Conservation (phyloP, 2,329 filamentous ascomycete genomes). For the Fusarium armeniacum region DNA sequence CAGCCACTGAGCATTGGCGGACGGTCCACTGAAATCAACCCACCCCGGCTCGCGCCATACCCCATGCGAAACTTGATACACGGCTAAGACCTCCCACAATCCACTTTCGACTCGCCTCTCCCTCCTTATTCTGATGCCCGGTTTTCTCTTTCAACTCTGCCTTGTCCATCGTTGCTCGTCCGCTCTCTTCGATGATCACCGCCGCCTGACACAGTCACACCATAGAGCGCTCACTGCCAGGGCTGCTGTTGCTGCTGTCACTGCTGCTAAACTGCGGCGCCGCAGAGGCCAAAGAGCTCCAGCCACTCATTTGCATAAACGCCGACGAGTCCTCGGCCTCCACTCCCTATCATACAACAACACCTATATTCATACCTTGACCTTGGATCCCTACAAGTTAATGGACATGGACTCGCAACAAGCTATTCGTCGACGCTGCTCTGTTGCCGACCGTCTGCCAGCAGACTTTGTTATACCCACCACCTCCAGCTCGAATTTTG, state of each 20-base stretch:
- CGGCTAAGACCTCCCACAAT: constrained; percentile 38
- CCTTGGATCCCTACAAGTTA: constrained; percentile 42
- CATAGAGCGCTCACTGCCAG: constrained; percentile 61
- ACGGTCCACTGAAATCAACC: constrained; percentile 34
- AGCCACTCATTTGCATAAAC: constrained; percentile 57
- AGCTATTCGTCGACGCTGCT: constrained; percentile 58
- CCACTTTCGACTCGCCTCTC: constrained; percentile 43
- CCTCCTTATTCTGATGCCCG: constrained; percentile 60
- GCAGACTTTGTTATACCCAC: constrained; percentile 47
- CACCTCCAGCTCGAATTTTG: constrained; percentile 42
- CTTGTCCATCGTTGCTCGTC: constrained; percentile 62
- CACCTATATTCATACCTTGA: constrained; percentile 27
- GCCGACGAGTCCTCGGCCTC: constrained; percentile 53
- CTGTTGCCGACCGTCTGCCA: constrained; percentile 55
- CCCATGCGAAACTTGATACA: constrained; percentile 48
- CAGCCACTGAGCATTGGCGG: constrained; percentile 34
- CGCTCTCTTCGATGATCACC: constrained; percentile 62
- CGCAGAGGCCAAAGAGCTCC: constrained; percentile 56
- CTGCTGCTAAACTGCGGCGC: constrained; percentile 58
- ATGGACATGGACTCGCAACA: constrained; percentile 55
- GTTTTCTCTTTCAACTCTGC: constrained; percentile 63
- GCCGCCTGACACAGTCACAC: constrained; percentile 57
- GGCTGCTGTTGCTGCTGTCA: constrained; percentile 58
- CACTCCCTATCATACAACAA: constrained; percentile 50
- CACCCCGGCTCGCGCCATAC: constrained; percentile 46